A percentile compares a stretch with the other conserved stretches of the same genome.
Conservation (phyloP, 1,139 yeast species). For the Candida tetrigidarum region DNA sequence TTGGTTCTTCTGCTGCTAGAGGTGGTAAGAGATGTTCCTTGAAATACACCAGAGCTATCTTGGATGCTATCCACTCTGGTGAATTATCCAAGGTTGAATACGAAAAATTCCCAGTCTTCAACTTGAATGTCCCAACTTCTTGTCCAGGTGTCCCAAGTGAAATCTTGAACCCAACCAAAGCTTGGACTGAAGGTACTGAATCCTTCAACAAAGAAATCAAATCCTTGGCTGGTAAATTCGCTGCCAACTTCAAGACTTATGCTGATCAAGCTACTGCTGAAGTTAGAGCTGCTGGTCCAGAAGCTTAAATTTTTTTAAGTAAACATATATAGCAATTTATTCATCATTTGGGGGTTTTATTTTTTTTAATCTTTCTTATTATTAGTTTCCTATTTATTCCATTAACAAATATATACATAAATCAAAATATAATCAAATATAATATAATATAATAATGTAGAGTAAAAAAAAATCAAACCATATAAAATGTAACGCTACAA, state of each 20-base stretch:
- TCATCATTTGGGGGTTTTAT: neutral
- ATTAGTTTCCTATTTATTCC: neutral
- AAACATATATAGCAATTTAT: too few relatives aligned
- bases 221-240: constrained; percentile 76
- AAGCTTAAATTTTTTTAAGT: constrained; percentile 30
- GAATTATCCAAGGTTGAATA: constrained; percentile 78
- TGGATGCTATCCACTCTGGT: constrained; percentile 95
- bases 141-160: constrained; percentile 85
- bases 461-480: too few relatives aligned
- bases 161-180: constrained; percentile 83
- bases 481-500: too few relatives aligned
- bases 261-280: constrained; percentile 82
- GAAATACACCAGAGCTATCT: constrained; percentile 96
- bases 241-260: constrained; percentile 86
- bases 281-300: constrained; percentile 94
- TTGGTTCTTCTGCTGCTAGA: constrained; percentile 87
- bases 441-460: neutral
- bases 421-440: neutral
- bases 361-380: neutral
- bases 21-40: constrained; percentile 99
- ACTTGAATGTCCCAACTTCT: constrained; percentile 82
- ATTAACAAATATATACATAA: neutral
- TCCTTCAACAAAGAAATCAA: constrained; percentile 73
- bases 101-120: constrained; percentile 86
- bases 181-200: constrained; percentile 76